phyloP scores from a whole-genome alignment of 257 asterid species.

The Echites panduratus region DNA sequence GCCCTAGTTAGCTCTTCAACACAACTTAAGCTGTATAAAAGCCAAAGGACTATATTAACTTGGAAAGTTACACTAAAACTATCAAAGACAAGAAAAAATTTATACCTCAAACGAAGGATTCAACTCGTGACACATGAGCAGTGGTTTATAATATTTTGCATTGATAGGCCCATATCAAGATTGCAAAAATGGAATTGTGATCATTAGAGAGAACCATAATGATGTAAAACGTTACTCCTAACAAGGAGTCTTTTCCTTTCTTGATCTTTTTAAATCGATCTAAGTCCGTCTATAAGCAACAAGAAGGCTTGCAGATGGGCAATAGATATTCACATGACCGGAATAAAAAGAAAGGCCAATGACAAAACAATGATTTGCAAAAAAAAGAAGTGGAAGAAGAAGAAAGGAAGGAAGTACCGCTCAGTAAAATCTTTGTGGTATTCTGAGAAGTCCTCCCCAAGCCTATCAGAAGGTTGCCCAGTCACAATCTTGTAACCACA shows the following conservation, averaged over 20 bases:
- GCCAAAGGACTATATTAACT: slow-evolving; percentile 2
- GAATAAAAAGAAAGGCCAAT: background rate
- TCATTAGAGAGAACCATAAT: background rate
- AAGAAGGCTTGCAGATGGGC: background rate
- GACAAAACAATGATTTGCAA: background rate
- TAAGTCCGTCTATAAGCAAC: background rate
- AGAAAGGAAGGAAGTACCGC: slow-evolving; percentile 55
- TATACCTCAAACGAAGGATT: background rate
- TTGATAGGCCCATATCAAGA: background rate
- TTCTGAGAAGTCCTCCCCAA: slow-evolving; percentile 93
- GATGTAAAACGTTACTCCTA: background rate
- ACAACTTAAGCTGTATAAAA: slow-evolving; percentile 51
- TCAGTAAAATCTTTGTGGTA: slow-evolving; percentile 65
- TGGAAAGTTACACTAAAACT: background rate
- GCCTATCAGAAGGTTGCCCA: slow-evolving; percentile 97
- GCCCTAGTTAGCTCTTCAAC: slow-evolving; percentile 78
- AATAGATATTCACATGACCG: background rate
- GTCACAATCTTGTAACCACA: slow-evolving; percentile 96
- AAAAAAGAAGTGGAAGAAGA: no score
- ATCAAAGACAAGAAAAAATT: background rate
- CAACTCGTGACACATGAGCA: background rate
- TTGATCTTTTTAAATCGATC: background rate
- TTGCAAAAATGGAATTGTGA: background rate
- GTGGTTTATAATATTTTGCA: background rate
- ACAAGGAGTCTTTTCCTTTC: background rate